These are phyloP conservation scores for Hymenoscyphus albidus DNA, from an alignment of 2,329 filamentous ascomycete genomes.

Conservation along the genomic window DNA sequence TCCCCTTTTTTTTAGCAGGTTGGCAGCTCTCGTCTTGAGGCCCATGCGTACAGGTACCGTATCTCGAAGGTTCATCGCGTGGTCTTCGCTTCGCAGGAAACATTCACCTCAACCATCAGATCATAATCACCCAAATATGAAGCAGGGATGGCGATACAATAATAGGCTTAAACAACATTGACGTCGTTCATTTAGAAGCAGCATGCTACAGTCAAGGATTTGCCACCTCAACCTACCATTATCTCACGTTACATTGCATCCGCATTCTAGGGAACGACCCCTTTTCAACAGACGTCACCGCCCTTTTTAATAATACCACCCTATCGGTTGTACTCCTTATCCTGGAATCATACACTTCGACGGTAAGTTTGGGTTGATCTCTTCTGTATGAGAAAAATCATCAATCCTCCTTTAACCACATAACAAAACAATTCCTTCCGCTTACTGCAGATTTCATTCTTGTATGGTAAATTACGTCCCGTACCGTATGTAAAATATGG, in stretches of 20 bases:
- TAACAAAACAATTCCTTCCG: neutral
- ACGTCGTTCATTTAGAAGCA: neutral
- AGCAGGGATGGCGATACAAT: neutral
- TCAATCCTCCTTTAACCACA: neutral
- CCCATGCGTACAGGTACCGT: too few relatives aligned
- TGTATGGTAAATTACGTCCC: neutral
- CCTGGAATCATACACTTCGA: neutral
- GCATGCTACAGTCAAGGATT: neutral
- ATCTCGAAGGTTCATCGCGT: too few relatives aligned
- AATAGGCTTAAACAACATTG: neutral
- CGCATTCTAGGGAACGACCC: neutral
- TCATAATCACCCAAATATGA: neutral
- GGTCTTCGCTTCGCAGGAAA: neutral
- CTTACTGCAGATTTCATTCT: neutral
- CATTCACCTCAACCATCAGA: neutral
- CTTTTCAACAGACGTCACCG: conserved; percentile 2
- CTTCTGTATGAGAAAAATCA: neutral
- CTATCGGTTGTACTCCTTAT: neutral
- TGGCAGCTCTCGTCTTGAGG: too few relatives aligned
- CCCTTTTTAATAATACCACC: neutral
- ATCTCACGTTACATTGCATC: neutral
- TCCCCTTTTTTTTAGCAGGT: too few relatives aligned
- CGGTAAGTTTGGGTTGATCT: too few relatives aligned
- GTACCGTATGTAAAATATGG: too few relatives aligned
- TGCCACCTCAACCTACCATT: neutral